Evolutionary conservation across 768 basidiomycete genomes (phyloP), one percentile per base, ranked within the genome.

Genomic region (Mycena rosella): DNA sequence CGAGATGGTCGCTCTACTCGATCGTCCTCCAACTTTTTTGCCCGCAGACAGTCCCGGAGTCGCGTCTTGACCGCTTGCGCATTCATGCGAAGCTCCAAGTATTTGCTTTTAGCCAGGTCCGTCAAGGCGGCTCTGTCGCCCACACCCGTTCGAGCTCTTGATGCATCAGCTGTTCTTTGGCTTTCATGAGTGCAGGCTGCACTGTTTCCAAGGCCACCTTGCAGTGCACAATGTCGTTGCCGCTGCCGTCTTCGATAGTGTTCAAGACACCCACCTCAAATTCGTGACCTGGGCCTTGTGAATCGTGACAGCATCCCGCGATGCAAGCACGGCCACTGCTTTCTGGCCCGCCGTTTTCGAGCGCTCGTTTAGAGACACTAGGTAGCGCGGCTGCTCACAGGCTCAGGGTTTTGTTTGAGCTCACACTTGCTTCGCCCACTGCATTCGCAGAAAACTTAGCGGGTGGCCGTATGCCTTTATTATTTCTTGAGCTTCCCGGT

Each of bases 391-490:
- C 32, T 34, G 11, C 32, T 6, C 11, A 56, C 60, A 24, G 2
- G 59, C 27, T 0, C 56, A 2, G 5, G 58, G 58, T 17, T 52
- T 38, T 4, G 58, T 62, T 62, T 84, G 80, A 0, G 76, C n/a
- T n/a, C n/a, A n/a, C 68, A 70, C 67, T 64, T 84, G 83, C 1
- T 69, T 29, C 2, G 66, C 61, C 81, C 81, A 84, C 53, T 83
- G 74, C 14, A 63, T 14, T 0, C 73, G 60, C 0, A 84, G 68
- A 0, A 78, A 69, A 6, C 27, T 15, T 0, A 64, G 14, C 0
- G 66, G 3, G 4, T 76, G 30, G 0, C 65, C 73, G 40, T 70
- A 76, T 7, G 64, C 32, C 10, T 52, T 49, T 1, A 83, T n/a
- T n/a, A n/a, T 42, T 13, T 68, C 58, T 5, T 54, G 27, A 2